These are phyloP conservation scores for Crotalaria pallida DNA, from an alignment of 306 rosid genomes.

Conservation along the genomic window DNA sequence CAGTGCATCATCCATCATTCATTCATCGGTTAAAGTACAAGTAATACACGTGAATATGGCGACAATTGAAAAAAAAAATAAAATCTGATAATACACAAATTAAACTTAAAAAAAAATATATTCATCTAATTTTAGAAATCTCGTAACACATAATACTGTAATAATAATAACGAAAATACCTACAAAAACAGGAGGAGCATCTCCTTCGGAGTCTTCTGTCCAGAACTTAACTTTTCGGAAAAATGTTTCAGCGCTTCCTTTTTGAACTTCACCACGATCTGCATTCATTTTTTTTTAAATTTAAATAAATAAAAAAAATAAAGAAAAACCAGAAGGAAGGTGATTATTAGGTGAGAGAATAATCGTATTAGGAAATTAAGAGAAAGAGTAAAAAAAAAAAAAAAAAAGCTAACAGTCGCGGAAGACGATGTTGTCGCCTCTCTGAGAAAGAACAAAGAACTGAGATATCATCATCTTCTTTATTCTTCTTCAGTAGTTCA, in stretches of 20 bases:
- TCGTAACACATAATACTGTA: too few species aligned
- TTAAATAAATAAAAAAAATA: too few species aligned
- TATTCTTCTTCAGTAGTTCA: too few species aligned
- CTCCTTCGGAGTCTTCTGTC: constrained; percentile 83
- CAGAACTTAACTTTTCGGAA: constrained; percentile 89
- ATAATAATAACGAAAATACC: constrained; percentile 40
- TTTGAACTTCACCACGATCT: constrained; percentile 85
- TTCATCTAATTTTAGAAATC: background rate
- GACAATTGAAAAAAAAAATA: too few species aligned
- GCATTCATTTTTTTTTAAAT: constrained; percentile 28
- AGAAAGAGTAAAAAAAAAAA: too few species aligned
- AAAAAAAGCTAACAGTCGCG: constrained; percentile 74
- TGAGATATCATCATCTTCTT: constrained; percentile 65
- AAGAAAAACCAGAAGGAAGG: too few species aligned
- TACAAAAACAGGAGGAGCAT: constrained; percentile 95
- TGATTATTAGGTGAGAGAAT: background rate
- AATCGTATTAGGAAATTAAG: background rate
- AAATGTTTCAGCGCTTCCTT: constrained; percentile 83
- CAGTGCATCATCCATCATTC: too few species aligned
- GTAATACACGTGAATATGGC: too few species aligned
- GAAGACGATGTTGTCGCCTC: constrained; percentile 91
- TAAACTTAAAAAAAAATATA: too few species aligned
- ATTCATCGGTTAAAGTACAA: too few species aligned
- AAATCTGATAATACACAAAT: too few species aligned
- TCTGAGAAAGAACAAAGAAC: constrained; percentile 89